Base-by-base conservation (phyloP, 2,329 filamentous ascomycete species). In the Fusarium bactridioides region DNA sequence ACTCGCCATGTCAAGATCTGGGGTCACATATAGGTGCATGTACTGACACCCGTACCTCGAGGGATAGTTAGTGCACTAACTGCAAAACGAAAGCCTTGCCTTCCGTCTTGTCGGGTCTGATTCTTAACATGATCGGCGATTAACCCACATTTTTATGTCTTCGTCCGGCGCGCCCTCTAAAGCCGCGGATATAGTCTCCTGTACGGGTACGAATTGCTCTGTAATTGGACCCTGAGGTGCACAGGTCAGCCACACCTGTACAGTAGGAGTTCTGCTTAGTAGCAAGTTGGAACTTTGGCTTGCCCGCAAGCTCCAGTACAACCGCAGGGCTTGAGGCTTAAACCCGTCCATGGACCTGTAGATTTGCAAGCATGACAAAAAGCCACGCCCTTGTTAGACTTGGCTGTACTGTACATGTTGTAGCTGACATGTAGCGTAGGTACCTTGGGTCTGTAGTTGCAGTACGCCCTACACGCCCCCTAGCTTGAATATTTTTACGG, bases 291-390 rank as follows among this genome's bases (percentile, higher is more conserved):
- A 29, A 66, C 61, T 44, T 54, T 50, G 37, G 29, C 35, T 53
- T 45, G 55, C 38, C 54, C 51, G 58, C 47, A 19, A 38, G n/a
- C 23, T 56, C 33, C 47, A 50, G 38, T 63, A 43, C 53, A 43
- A 37, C 43, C 33, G 21, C 62, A 40, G 29, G 41, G 27, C 44
- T 47, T 29, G 54, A 27, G 53, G 67, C 40, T 43, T 67, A 62
- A 50, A 55, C 31, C 57, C 47, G 50, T 43, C 41, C 38, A 40
- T 57, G n/a, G 38, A 45, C 50, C 73, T 65, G 72, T 66, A 77
- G 71, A 75, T 77, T 77, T 76, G 69, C 72, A 77, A 77, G 72
- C 75, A 77, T 76, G 75, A 76, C 75, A 73, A 70, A 72, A 54
- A 50, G 35, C 38, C 62, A 73, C 70, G 70, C 70, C 70, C 70